Evolutionary conservation across 2,329 filamentous ascomycete species (phyloP).

Genomic region (Gnomoniopsis smithogilvyi): DNA sequence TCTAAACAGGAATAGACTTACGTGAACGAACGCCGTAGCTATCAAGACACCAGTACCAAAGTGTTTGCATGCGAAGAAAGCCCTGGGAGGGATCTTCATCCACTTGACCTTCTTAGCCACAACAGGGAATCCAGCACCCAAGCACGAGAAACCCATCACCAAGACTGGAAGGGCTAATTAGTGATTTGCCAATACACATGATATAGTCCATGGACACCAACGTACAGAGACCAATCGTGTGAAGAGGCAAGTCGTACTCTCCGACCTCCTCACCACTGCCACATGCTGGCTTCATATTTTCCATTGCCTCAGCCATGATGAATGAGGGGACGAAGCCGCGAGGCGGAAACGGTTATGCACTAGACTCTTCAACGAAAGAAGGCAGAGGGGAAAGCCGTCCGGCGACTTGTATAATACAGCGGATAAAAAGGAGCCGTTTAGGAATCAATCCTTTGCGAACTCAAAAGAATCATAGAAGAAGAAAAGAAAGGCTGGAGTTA

Average conservation of each 20-base stretch:
- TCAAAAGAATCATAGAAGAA: conserved; percentile 20
- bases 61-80: conserved; percentile 62
- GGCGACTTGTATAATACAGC: conserved; percentile 17
- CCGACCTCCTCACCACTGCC: conserved; percentile 33
- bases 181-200: not conserved
- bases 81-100: conserved; percentile 53
- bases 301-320: conserved; percentile 20
- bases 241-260: conserved; percentile 41
- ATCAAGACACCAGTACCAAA: conserved; percentile 71
- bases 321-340: not conserved
- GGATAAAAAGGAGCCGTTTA: conserved; percentile 15
- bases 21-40: conserved; percentile 71
- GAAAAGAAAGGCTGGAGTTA: conserved; percentile 4
- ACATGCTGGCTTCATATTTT: conserved; percentile 35
- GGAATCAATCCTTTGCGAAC: conserved; percentile 7
- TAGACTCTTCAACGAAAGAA: not conserved
- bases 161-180: conserved; percentile 33
- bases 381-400: conserved; percentile 12
- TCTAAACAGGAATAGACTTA: conserved; percentile 28
- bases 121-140: conserved; percentile 50
- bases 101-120: conserved; percentile 53
- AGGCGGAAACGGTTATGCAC: not conserved
- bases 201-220: not conserved
- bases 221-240: conserved; percentile 38
- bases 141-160: conserved; percentile 36